Percentiles rank a stretch among this genome's conserved stretches.
Conservation (phyloP, 73 alveolate genomes). For the Symbiodinium natans region DNA sequence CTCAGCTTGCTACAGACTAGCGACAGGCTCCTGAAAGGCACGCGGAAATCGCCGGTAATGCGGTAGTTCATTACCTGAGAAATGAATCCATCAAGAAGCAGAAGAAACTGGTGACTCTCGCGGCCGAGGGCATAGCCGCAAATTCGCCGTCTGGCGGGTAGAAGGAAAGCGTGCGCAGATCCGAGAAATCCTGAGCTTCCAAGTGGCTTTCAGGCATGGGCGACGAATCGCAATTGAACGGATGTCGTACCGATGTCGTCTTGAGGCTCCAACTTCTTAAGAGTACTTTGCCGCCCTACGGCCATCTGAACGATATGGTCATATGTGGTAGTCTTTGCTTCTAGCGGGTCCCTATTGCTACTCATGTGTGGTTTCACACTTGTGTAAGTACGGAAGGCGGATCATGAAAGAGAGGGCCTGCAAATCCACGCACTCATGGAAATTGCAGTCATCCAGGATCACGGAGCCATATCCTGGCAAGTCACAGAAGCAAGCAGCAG, state of each 20-base stretch:
- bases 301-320: too few species aligned
- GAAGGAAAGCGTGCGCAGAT: constrained; percentile 97
- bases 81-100: too few species aligned
- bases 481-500: background rate
- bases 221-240: too few species aligned
- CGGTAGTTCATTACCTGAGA: constrained; percentile 98
- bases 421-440: constrained; percentile 99
- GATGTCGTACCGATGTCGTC: too few species aligned
- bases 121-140: constrained; percentile 65
- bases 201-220: background rate
- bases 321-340: too few species aligned
- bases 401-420: too few species aligned
- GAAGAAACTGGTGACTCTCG: too few species aligned
- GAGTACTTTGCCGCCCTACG: too few species aligned
- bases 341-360: too few species aligned
- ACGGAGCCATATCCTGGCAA: constrained; percentile 95
- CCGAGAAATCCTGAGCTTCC: constrained; percentile 97
- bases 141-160: constrained; percentile 99
- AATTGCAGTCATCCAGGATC: constrained; percentile 98
- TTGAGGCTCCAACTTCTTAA: background rate
- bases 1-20: constrained; percentile 8
- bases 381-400: too few species aligned
- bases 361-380: too few species aligned
- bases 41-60: constrained; percentile 98
- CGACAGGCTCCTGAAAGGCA: constrained; percentile 97